phyloP scores from a whole-genome alignment of 768 basidiomycete genomes.

The Xerocomus brunneocitrinus region DNA sequence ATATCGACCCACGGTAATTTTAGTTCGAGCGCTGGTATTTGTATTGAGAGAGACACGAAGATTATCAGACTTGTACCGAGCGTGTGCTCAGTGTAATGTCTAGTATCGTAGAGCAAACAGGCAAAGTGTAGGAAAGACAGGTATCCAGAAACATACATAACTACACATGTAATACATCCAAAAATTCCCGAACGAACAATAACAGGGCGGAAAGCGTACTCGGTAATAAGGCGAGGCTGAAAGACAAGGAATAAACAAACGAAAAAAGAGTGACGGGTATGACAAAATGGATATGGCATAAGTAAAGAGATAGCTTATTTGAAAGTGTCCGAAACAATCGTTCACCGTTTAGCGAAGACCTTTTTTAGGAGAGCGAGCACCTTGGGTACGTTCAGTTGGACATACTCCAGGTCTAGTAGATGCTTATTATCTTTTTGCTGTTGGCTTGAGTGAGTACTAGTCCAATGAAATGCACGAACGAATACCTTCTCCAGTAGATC shows the following conservation, averaged over 20 bases:
- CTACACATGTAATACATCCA: conserved; percentile 36
- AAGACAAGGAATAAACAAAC: conserved; percentile 2
- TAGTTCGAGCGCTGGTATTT: neutral
- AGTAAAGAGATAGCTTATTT: conserved; percentile 24
- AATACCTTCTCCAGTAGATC: conserved; percentile 93
- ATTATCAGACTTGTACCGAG: neutral
- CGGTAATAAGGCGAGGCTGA: conserved; percentile 13
- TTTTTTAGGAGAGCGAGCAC: conserved; percentile 90
- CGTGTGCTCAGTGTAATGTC: neutral
- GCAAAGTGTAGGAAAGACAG: conserved; percentile 29
- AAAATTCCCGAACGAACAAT: conserved; percentile 28
- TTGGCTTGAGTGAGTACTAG: conserved; percentile 14
- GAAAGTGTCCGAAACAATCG: conserved; percentile 5
- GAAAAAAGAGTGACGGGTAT: conserved; percentile 29
- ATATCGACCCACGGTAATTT: neutral
- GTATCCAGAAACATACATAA: conserved; percentile 36
- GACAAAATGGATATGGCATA: conserved; percentile 33
- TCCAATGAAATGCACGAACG: neutral
- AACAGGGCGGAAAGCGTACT: conserved; percentile 18
- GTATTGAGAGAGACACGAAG: neutral
- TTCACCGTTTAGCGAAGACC: conserved; percentile 84
- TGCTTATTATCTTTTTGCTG: conserved; percentile 99
- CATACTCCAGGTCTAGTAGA: conserved; percentile 93
- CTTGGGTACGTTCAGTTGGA: conserved; percentile 94
- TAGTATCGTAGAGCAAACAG: conserved; percentile 8